Evolutionary conservation across 176 grass and related monocot genomes (phyloP).

Genomic region (Bromus sterilis): DNA sequence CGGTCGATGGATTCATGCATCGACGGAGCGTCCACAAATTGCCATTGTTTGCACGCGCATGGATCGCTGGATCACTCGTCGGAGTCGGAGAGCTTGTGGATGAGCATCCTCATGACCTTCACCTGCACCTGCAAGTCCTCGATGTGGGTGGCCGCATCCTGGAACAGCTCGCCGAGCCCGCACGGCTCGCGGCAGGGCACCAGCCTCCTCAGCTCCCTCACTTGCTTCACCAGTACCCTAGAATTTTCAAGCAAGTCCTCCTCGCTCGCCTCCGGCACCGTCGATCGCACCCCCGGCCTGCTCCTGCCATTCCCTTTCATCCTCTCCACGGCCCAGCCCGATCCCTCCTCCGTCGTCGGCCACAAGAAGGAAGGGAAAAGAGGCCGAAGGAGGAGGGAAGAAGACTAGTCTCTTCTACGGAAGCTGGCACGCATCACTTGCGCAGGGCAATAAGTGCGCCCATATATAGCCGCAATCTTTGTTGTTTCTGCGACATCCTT

Average conservation of each 20-base stretch:
- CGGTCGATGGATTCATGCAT: background rate
- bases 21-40: background rate
- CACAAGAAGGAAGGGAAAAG: too few relatives aligned
- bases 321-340: background rate
- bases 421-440: slow-evolving; percentile 7
- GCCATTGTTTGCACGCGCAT: background rate
- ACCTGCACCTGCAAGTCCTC: slow-evolving; percentile 37
- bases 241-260: slow-evolving; percentile 6
- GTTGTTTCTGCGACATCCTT: slow-evolving; percentile 16
- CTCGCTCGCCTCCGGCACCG: background rate
- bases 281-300: too few relatives aligned
- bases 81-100: slow-evolving; percentile 36
- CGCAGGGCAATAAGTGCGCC: background rate
- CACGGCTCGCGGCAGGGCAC: slow-evolving; percentile 36
- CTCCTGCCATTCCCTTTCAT: slow-evolving; percentile 21
- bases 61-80: slow-evolving; percentile 4
- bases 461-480: slow-evolving; percentile 58
- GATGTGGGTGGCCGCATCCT: slow-evolving; percentile 33
- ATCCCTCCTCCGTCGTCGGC: background rate
- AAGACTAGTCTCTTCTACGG: background rate
- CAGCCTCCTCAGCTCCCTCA: slow-evolving; percentile 44
- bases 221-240: slow-evolving; percentile 26
- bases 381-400: background rate
- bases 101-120: slow-evolving; percentile 40
- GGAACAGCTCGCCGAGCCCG: slow-evolving; percentile 42